phyloP scores from a whole-genome alignment of 768 basidiomycete species.

The Neoboletus subvelutipes region DNA sequence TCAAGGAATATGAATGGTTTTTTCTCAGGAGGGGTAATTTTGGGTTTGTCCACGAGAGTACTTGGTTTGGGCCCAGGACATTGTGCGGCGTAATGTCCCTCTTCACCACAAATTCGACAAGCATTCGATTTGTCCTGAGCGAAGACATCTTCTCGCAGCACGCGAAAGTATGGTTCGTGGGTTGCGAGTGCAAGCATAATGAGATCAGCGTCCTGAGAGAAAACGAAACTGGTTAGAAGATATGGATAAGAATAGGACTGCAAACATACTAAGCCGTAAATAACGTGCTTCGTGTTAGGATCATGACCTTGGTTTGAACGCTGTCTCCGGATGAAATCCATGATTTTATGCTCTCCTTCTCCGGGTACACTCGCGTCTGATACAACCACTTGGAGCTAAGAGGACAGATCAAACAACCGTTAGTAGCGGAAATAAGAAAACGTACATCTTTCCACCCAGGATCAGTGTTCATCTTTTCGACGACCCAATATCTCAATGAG shows the following conservation, averaged over 20 bases:
- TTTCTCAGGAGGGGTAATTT: conserved; percentile 56
- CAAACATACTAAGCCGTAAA: conserved; percentile 85
- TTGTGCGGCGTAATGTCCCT: conserved; percentile 93
- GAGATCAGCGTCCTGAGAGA: conserved; percentile 87
- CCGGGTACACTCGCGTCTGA: conserved; percentile 97
- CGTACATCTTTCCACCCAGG: conserved; percentile 92
- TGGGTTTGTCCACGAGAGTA: conserved; percentile 43
- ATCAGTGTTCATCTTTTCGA: conserved; percentile 91
- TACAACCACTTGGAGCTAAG: conserved; percentile 89
- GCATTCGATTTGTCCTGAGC: conserved; percentile 73
- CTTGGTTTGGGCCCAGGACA: conserved; percentile 82
- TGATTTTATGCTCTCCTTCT: conserved; percentile 99
- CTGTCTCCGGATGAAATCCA: conserved; percentile 96
- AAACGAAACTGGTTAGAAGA: conserved; percentile 11
- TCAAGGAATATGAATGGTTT: conserved; percentile 99
- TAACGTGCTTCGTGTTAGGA: conserved; percentile 94
- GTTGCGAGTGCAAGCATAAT: conserved; percentile 99
- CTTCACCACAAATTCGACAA: conserved; percentile 92
- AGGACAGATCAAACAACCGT: conserved; percentile 1
- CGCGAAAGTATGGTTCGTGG: conserved; percentile 97
- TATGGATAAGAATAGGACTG: not conserved
- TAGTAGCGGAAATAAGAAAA: not conserved
- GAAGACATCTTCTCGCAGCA: conserved; percentile 98
- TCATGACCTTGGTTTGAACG: conserved; percentile 86
- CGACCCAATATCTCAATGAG: conserved; percentile 95